phyloP scores from a whole-genome alignment of 1,284 basidiomycete genomes.

The Microbotryum lychnidis-dioicae region DNA sequence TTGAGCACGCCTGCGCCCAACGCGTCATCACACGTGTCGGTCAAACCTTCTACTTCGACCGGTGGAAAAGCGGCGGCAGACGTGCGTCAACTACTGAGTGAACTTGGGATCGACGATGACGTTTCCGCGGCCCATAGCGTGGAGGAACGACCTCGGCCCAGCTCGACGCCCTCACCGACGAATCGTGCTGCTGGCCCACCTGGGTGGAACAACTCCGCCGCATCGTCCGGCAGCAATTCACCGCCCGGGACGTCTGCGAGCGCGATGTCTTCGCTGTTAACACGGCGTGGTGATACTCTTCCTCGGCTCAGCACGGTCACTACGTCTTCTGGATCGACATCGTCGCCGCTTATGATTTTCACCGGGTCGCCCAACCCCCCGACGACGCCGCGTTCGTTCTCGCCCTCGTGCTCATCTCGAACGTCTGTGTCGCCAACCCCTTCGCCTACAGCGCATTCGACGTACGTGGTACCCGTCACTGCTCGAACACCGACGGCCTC shows the following conservation, averaged over 20 bases:
- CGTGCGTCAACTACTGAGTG: no score
- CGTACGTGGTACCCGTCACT: not conserved
- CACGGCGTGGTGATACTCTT: not conserved
- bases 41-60: no score
- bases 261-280: not conserved
- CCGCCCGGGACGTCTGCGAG: not conserved
- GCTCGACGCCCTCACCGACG: no score
- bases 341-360: constrained; percentile 15
- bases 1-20: no score
- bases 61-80: not conserved
- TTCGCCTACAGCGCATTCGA: constrained; percentile 7
- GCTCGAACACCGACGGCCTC: no score
- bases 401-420: not conserved
- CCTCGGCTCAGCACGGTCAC: constrained; percentile 14
- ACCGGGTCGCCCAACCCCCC: constrained; percentile 13
- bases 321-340: constrained; percentile 1
- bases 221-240: not conserved
- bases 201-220: not conserved
- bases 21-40: no score
- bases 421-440: constrained; percentile 4
- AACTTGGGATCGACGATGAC: not conserved
- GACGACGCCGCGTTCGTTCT: no score
- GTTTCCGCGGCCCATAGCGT: no score
- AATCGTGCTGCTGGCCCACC: not conserved
- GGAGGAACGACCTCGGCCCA: no score